These are phyloP conservation scores for Borealophlyctis nickersoniae DNA, from an alignment of 192 early-diverging fungal species.

Conservation along the genomic window DNA sequence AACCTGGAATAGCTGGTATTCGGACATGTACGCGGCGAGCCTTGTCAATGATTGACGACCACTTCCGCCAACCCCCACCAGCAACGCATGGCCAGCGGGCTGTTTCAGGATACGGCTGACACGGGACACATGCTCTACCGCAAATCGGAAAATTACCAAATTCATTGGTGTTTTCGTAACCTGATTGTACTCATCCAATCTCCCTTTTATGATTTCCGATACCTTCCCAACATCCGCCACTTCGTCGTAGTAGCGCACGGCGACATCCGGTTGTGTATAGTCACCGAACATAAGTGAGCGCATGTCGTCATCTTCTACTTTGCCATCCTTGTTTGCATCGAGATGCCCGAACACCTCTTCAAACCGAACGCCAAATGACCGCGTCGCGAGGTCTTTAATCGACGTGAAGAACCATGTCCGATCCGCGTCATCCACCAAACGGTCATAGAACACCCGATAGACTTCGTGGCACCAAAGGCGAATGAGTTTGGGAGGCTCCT, in stretches of 20 bases:
- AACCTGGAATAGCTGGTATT: slow-evolving; percentile 54
- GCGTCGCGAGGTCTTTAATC: slow-evolving; percentile 41
- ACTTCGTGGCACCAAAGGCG: slow-evolving; percentile 56
- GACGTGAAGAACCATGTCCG: slow-evolving; percentile 52
- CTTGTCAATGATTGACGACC: slow-evolving; percentile 55
- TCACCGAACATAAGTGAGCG: slow-evolving; percentile 60
- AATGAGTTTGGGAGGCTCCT: slow-evolving; percentile 47
- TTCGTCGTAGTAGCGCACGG: slow-evolving; percentile 50
- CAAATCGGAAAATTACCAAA: slow-evolving; percentile 59
- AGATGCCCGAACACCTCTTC: slow-evolving; percentile 48
- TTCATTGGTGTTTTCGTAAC: slow-evolving; percentile 57
- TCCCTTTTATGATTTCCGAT: slow-evolving; percentile 47
- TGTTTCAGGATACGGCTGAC: slow-evolving; percentile 59
- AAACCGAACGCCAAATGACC: slow-evolving; percentile 47
- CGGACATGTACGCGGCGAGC: slow-evolving; percentile 56
- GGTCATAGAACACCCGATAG: slow-evolving; percentile 59
- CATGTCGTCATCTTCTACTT: slow-evolving; percentile 60
- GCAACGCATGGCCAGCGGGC: slow-evolving; percentile 53
- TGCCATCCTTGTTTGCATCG: slow-evolving; percentile 49
- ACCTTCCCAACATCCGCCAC: slow-evolving; percentile 43
- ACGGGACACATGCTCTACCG: slow-evolving; percentile 57
- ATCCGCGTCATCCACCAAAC: slow-evolving; percentile 55
- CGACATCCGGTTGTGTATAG: slow-evolving; percentile 49
- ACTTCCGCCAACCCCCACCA: slow-evolving; percentile 58
- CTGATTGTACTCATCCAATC: slow-evolving; percentile 60